phyloP scores from a whole-genome alignment of 768 basidiomycete genomes.

The Fibroporia radiculosa region DNA sequence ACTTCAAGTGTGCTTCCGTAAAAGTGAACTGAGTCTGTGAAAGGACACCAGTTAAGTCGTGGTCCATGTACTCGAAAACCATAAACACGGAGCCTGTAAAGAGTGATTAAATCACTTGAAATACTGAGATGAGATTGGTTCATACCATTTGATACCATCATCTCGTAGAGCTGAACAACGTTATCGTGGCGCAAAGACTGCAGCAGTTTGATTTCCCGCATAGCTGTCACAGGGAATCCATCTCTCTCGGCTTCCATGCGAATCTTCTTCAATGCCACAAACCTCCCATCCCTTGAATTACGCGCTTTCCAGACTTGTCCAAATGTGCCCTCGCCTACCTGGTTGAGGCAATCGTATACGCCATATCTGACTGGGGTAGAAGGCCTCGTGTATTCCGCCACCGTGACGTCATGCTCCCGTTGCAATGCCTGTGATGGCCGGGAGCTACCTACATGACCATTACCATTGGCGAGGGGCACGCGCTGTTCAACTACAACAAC shows the following conservation, averaged over 20 bases:
- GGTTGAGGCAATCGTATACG: constrained; percentile 79
- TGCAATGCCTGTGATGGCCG: background rate
- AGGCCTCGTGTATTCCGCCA: constrained; percentile 11
- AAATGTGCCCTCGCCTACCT: constrained; percentile 98
- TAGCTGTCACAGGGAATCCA: constrained; percentile 97
- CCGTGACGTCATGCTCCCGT: background rate
- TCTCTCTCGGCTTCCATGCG: constrained; percentile 97
- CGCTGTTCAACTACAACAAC: background rate
- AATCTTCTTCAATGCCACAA: constrained; percentile 93
- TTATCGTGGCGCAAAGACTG: constrained; percentile 89
- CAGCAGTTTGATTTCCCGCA: constrained; percentile 96
- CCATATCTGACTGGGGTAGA: constrained; percentile 8
- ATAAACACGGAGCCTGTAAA: constrained; percentile 86
- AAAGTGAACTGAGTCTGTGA: constrained; percentile 87
- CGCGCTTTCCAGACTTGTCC: constrained; percentile 97
- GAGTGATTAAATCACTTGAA: background rate
- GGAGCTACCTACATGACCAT: background rate
- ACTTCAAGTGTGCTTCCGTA: constrained; percentile 85
- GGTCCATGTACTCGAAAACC: constrained; percentile 99
- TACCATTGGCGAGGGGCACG: background rate
- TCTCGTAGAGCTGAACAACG: constrained; percentile 85
- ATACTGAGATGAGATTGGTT: no score
- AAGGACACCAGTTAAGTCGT: constrained; percentile 91
- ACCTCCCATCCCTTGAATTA: constrained; percentile 64
- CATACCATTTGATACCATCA: constrained; percentile 97